These are phyloP conservation scores for Pythium rishiriense DNA, from an alignment of 352 stramenopile genomes.

Conservation along the genomic window DNA sequence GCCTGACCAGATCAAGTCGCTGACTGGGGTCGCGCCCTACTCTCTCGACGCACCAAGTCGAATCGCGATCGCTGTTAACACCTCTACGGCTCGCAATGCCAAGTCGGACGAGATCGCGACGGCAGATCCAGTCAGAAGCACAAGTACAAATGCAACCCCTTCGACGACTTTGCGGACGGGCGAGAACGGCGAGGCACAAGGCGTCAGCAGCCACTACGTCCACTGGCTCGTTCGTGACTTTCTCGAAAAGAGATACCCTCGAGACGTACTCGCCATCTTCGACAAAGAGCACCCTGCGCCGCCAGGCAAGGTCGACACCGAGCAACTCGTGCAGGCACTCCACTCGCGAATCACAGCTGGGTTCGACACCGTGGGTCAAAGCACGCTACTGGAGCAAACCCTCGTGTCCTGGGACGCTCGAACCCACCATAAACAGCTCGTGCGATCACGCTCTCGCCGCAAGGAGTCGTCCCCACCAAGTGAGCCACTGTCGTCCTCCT, in stretches of 20 bases:
- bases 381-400: constrained; percentile 37
- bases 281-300: constrained; percentile 11
- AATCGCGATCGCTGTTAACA: constrained; percentile 19
- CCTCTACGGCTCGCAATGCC: constrained; percentile 26
- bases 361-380: neutral
- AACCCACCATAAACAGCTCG: constrained; percentile 9
- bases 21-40: neutral
- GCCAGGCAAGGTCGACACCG: neutral
- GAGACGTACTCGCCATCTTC: constrained; percentile 28
- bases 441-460: constrained; percentile 1
- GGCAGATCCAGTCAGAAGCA: constrained; percentile 27
- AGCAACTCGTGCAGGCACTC: neutral
- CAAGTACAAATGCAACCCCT: neutral
- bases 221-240: constrained; percentile 69
- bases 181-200: neutral
- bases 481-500: neutral
- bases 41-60: constrained; percentile 10
- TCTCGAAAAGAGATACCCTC: constrained; percentile 42
- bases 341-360: neutral
- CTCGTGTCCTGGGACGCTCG: constrained; percentile 33
- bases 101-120: constrained; percentile 36
- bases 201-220: constrained; percentile 25
- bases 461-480: neutral
- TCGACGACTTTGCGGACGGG: neutral
- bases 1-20: neutral